Percentiles rank a stretch among this genome's conserved stretches.
Conservation (phyloP, 371 early-diverging fungal genomes). For the Polyrhizophydium stewartii region DNA sequence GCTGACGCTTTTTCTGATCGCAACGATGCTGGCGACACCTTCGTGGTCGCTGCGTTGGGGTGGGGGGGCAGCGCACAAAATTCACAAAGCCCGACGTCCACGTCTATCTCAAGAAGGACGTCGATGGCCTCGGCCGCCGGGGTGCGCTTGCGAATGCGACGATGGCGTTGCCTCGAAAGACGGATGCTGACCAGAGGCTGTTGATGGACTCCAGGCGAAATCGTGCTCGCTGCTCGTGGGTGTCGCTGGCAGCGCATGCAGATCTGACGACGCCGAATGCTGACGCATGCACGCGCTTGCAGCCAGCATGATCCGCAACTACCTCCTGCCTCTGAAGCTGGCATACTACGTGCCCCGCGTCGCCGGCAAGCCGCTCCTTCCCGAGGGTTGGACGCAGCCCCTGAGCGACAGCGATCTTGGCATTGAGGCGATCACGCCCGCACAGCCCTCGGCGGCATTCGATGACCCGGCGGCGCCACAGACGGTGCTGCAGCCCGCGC, state of each 20-base stretch:
- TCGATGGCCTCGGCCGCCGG: slow-evolving; percentile 25
- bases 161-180: background rate
- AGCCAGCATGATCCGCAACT: slow-evolving; percentile 37
- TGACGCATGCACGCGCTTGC: too few species aligned
- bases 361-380: slow-evolving; percentile 33
- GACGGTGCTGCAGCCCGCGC: background rate
- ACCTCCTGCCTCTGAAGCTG: slow-evolving; percentile 38
- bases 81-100: slow-evolving; percentile 33
- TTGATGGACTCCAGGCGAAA: too few species aligned
- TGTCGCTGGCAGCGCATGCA: too few species aligned
- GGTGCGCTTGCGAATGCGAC: slow-evolving; percentile 12
- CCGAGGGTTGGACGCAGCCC: slow-evolving; percentile 36
- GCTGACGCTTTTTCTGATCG: too few species aligned
- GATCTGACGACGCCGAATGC: too few species aligned
- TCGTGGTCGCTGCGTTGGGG: too few species aligned
- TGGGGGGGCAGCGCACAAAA: slow-evolving; percentile 19
- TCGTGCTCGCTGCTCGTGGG: too few species aligned
- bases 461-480: slow-evolving; percentile 7
- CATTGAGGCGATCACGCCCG: slow-evolving; percentile 20
- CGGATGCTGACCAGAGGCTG: too few species aligned
- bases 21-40: too few species aligned
- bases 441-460: slow-evolving; percentile 7
- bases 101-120: slow-evolving; percentile 22
- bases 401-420: slow-evolving; percentile 20
- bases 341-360: slow-evolving; percentile 41